Evolutionary conservation across 345 rosid species (phyloP), one percentile per base, ranked within the genome.

Genomic region (Boechera stricta): DNA sequence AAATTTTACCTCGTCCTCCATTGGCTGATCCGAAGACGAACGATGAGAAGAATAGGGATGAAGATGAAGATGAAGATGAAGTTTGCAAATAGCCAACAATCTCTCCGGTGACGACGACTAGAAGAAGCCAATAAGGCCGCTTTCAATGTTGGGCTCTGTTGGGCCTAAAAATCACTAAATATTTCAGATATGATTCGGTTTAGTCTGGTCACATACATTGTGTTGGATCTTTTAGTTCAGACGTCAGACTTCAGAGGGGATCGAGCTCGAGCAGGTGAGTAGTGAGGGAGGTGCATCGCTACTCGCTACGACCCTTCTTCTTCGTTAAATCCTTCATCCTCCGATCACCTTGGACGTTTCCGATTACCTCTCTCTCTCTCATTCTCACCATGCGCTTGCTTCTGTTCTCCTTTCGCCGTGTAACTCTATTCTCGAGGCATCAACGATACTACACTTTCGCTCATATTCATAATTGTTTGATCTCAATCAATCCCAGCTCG

Each of bases 1-100:
- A 62, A 1, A 15, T 6, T 12, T 49, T 7, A 77, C 80, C 80
- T 77, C 80, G 47, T 77, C 80, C 64, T 77, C 75, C 80, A 77
- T 77, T 77, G 58, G 59, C 65, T 39, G 80, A 69, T 77, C 65
- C 47, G 57, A 41, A 76, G 2, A 68, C 47, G 33, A 60, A 68
- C 48, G 64, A 62, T 38, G 74, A 61, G 38, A 41, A 49, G 16
- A 5, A 21, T 45, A 56, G 35, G 54, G 16, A 16, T 16, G 31
- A 51, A 51, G 52, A 67, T 45, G 44, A 59, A 45, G 9, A 16
- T 16, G 31, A 51, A 51, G 52, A 67, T 45, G 44, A 59, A 45
- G 9, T 44, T 64, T 21, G 78, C 28, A 7, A 67, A 32, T 31
- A 4, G 55, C 70, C 57, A 42, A 53, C 39, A 7, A 5, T 68